A percentile compares a stretch with the other conserved stretches of the same genome.
Conservation (phyloP, 495 filamentous ascomycete genomes). For the Chaetomium fimeti region DNA sequence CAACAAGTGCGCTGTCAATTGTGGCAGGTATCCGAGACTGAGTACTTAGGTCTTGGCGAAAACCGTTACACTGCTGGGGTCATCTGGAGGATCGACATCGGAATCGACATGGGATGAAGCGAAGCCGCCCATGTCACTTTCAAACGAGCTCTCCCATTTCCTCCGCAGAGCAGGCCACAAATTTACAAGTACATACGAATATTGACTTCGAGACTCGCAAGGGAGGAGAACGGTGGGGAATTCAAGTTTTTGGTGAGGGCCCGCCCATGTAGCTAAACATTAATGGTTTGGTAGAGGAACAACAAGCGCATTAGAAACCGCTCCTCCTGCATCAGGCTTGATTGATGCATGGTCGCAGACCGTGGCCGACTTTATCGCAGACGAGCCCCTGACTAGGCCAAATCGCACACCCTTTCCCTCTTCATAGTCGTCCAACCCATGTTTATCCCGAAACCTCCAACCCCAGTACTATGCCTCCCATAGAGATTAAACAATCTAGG, state of each 20-base stretch:
- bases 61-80: conserved; percentile 15
- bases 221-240: not conserved
- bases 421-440: not conserved
- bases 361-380: not conserved
- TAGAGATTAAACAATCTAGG: conserved; percentile 12
- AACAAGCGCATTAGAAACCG: not conserved
- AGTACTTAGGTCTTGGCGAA: conserved; percentile 15
- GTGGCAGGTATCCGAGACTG: not conserved
- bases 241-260: conserved; percentile 1
- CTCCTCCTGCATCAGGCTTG: not conserved
- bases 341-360: not conserved
- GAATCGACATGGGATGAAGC: conserved; percentile 1
- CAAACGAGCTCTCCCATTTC: not conserved
- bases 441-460: not conserved
- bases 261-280: conserved; percentile 11
- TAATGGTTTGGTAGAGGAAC: conserved; percentile 4
- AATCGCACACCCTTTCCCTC: not conserved
- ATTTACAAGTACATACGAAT: too few species aligned
- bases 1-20: not conserved
- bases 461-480: not conserved
- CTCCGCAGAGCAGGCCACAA: too few species aligned
- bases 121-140: conserved; percentile 6
- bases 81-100: conserved; percentile 3
- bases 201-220: not conserved
- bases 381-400: not conserved